Evolutionary conservation across 805 yeast species (phyloP).

Genomic region (Helenozyma baotianmanensis): DNA sequence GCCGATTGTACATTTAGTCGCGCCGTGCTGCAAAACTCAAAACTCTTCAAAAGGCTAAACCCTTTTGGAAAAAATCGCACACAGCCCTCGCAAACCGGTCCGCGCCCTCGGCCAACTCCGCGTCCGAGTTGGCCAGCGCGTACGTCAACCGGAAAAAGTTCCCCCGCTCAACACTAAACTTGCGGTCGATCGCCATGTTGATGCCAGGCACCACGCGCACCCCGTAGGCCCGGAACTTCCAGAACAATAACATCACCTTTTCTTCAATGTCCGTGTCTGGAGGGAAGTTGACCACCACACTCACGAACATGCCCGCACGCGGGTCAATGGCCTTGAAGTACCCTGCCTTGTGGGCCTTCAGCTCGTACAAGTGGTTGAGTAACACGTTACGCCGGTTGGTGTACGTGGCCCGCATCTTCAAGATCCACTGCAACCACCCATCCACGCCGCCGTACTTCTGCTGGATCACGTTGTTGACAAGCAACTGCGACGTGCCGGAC

Average conservation of each 20-base stretch:
- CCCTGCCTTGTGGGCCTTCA: slow-evolving; percentile 17
- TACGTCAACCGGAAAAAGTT: slow-evolving; percentile 17
- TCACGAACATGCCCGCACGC: slow-evolving; percentile 22
- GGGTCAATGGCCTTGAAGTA: slow-evolving; percentile 20
- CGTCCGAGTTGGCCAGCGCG: slow-evolving; percentile 26
- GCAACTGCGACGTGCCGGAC: slow-evolving; percentile 16
- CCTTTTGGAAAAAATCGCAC: slow-evolving; percentile 11
- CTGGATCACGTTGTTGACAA: slow-evolving; percentile 14
- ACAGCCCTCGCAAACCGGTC: slow-evolving; percentile 10
- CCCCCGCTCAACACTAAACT: slow-evolving; percentile 10
- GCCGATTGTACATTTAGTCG: no score
- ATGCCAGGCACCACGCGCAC: slow-evolving; percentile 13
- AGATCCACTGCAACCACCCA: slow-evolving; percentile 47
- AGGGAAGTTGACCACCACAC: slow-evolving; percentile 12
- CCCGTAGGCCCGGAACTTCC: slow-evolving; percentile 14
- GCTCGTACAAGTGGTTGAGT: slow-evolving; percentile 14
- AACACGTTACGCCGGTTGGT: slow-evolving; percentile 38
- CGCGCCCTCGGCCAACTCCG: slow-evolving; percentile 9
- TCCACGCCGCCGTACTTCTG: slow-evolving; percentile 16
- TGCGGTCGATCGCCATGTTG: slow-evolving; percentile 17
- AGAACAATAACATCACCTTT: slow-evolving; percentile 8
- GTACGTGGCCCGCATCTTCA: slow-evolving; percentile 44
- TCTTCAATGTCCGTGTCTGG: slow-evolving; percentile 6
- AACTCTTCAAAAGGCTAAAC: slow-evolving; percentile 10
- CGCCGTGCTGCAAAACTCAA: no score